Evolutionary conservation across 805 yeast genomes (phyloP).

Genomic region (Sungouiozyma ichnusensis): DNA sequence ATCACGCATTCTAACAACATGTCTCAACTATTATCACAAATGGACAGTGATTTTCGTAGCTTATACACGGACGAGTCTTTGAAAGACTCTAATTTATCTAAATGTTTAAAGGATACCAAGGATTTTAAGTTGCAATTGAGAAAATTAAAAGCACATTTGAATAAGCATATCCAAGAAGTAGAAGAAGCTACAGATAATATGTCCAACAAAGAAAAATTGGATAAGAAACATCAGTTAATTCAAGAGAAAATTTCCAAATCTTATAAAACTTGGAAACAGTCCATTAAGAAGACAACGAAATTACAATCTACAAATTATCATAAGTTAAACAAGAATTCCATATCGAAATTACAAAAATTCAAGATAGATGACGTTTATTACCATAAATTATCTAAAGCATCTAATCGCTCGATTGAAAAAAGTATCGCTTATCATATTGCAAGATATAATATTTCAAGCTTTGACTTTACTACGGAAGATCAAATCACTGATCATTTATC

Average conservation of each 20-base stretch:
- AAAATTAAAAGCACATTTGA: conserved; percentile 34
- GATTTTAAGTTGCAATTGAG: conserved; percentile 31
- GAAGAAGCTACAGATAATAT: conserved; percentile 10
- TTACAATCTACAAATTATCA: conserved; percentile 15
- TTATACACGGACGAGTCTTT: conserved; percentile 11
- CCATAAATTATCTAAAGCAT: conserved; percentile 21
- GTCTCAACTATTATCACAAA: conserved; percentile 7
- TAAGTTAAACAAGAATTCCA: conserved; percentile 21
- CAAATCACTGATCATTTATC: conserved; percentile 24
- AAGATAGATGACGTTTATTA: conserved; percentile 28
- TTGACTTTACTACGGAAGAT: conserved; percentile 23
- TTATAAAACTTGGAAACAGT: conserved; percentile 25
- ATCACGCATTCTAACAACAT: conserved; percentile 3
- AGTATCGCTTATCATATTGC: conserved; percentile 39
- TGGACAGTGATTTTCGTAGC: conserved; percentile 14
- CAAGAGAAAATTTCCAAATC: conserved; percentile 23
- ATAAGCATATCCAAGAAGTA: conserved; percentile 22
- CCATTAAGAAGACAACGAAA: conserved; percentile 22
- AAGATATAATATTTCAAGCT: conserved; percentile 36
- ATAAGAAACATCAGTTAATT: conserved; percentile 17
- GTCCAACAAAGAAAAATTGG: conserved; percentile 9
- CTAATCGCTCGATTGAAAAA: conserved; percentile 25
- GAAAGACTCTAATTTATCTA: conserved; percentile 12
- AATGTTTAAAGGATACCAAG: conserved; percentile 22
- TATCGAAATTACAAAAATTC: conserved; percentile 25